Base-by-base conservation (phyloP, 1,284 basidiomycete genomes). In the Marasmius fiardii region DNA sequence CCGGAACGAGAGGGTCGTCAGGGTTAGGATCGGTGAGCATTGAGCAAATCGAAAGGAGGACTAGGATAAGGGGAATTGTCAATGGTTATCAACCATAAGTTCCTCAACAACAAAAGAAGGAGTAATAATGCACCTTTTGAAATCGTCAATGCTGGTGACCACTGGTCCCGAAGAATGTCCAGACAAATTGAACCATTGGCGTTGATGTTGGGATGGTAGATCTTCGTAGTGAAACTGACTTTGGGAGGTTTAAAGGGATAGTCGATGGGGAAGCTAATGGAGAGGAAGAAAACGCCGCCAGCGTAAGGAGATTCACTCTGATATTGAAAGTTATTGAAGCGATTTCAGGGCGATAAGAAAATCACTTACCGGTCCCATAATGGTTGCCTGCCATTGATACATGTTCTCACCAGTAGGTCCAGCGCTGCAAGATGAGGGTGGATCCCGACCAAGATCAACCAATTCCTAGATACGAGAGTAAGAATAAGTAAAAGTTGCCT, bases 241-340 rank as follows among this genome's bases (percentile, higher is more conserved):
- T 98, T 98, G 73, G 97, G 97, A 41, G 97, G 96, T 81, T 96
- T 96, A 88, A 98, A 97, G 43, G 95, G 95, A 80, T 98, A 98
- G 75, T 98, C 95, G 74, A 88, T 88, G 49, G 91, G 92, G 85
- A 96, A 95, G 50, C 83, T 86, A 72, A 96, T 96, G 57, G 86
- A 93, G 63, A 97, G 86, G 88, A 96, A 96, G 80, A 96, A 97
- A 58, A 97, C 94, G 72, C 95, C 95, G 65, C 95, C 95, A 34
- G 95, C 87, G 70, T 97, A 97, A 47, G 95, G 95, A 65, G 93
- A 95, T 70, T 97, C 95, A 67, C 89, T 86, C 92, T 95, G 24
- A 18, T 4, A 16, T 23, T 26, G n/a, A 16, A 52, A 34, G 52
- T 52, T 52, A 53, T 48, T 60, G 41, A 59, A 45, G 43, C 52